These are phyloP conservation scores for Backusella parvicylindrica DNA, from an alignment of 192 early-diverging fungal species.

Conservation along the genomic window DNA sequence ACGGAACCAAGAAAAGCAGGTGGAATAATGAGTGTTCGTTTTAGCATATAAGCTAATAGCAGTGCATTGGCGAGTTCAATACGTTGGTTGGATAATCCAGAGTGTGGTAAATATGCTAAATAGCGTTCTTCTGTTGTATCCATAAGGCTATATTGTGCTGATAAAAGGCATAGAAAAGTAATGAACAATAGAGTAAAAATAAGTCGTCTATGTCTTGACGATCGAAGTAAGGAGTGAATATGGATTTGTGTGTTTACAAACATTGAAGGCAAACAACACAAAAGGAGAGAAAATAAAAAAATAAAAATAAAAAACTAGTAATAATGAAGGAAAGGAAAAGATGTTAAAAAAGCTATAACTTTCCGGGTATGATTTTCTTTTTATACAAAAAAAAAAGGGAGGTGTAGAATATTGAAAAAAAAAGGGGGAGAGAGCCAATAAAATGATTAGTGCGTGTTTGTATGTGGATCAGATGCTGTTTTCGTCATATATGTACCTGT, in stretches of 20 bases:
- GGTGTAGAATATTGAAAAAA: background rate
- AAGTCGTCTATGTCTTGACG: background rate
- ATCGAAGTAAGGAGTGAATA: background rate
- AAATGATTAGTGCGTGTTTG: background rate
- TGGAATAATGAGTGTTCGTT: constrained; percentile 50
- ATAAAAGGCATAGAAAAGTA: background rate
- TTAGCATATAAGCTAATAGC: constrained; percentile 46
- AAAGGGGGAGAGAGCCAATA: background rate
- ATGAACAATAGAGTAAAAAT: background rate
- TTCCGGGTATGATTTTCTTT: background rate
- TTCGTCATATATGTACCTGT: background rate
- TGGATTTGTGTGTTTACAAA: background rate
- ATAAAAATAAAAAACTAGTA: no score
- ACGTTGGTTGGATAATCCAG: constrained; percentile 55
- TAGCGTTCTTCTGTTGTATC: constrained; percentile 35
- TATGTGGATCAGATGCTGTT: background rate
- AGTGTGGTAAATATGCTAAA: constrained; percentile 51
- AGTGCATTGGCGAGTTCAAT: constrained; percentile 53
- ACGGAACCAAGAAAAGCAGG: constrained; percentile 49
- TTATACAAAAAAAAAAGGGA: background rate
- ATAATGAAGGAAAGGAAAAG: background rate
- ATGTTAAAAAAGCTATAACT: background rate
- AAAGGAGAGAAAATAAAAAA: background rate
- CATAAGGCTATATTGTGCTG: background rate
- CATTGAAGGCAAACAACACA: background rate